These are phyloP conservation scores for Dicorynia guianensis DNA, from an alignment of 306 rosid genomes.

Conservation along the genomic window DNA sequence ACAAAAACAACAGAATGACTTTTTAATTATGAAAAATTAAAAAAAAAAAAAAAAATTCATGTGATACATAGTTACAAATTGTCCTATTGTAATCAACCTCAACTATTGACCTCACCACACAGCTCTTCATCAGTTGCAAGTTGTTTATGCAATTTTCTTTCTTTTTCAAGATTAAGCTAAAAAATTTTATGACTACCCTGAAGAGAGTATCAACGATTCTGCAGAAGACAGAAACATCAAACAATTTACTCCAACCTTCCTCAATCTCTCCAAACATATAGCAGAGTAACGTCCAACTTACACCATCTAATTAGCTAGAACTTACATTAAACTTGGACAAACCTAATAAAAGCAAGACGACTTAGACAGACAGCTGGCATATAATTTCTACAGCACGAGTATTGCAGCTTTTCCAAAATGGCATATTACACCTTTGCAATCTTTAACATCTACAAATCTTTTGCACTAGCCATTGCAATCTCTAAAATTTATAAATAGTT, in stretches of 20 bases:
- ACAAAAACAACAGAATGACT: neutral
- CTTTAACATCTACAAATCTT: constrained; percentile 12
- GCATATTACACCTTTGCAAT: neutral
- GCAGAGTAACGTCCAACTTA: constrained; percentile 18
- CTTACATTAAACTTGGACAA: constrained; percentile 1
- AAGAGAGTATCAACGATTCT: constrained; percentile 8
- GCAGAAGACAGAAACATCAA: constrained; percentile 3
- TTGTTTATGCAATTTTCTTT: neutral
- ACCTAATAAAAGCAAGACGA: neutral
- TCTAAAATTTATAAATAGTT: neutral
- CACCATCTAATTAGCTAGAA: neutral
- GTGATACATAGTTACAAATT: neutral
- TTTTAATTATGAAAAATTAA: too few relatives aligned
- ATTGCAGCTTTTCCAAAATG: neutral
- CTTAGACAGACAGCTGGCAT: neutral
- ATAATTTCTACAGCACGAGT: neutral
- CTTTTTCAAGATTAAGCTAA: neutral
- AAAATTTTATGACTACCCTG: neutral
- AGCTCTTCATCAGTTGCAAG: neutral
- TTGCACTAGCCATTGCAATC: neutral
- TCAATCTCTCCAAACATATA: constrained; percentile 8
- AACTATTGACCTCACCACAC: neutral
- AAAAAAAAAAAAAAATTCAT: too few relatives aligned
- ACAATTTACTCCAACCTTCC: neutral
- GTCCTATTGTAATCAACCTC: neutral